These are phyloP conservation scores for Myrica gale DNA, from an alignment of 306 rosid genomes.

Conservation along the genomic window DNA sequence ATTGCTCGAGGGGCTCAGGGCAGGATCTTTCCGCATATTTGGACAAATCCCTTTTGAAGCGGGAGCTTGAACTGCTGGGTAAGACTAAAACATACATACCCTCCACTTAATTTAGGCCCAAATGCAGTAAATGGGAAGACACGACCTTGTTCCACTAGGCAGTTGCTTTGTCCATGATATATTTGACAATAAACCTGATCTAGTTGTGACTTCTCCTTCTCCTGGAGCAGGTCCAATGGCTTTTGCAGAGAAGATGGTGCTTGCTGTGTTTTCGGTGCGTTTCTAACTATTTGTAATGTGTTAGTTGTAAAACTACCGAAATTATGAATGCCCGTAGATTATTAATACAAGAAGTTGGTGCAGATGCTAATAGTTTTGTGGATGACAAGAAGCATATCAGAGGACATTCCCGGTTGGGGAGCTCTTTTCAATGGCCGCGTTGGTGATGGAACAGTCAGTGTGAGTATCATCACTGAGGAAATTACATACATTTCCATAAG, in stretches of 20 bases:
- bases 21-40: conserved; percentile 56
- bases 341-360: conserved; percentile 10
- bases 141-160: no score
- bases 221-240: conserved; percentile 66
- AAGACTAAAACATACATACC: background rate
- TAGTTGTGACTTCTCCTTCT: background rate
- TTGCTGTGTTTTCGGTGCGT: conserved; percentile 66
- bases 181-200: background rate
- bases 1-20: conserved; percentile 45
- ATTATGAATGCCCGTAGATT: background rate
- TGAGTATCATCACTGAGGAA: conserved; percentile 32
- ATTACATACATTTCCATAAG: background rate
- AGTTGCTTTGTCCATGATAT: no score
- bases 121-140: no score
- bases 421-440: conserved; percentile 65
- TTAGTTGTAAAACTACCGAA: background rate
- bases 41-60: conserved; percentile 61
- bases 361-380: conserved; percentile 70
- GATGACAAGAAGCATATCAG: conserved; percentile 91
- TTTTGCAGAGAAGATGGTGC: conserved; percentile 86
- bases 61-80: conserved; percentile 79
- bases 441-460: conserved; percentile 89
- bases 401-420: conserved; percentile 95
- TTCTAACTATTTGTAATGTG: background rate
- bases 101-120: no score